phyloP scores from a whole-genome alignment of 805 yeast genomes.

The Sugiyamaella boreocaroliniensis region DNA sequence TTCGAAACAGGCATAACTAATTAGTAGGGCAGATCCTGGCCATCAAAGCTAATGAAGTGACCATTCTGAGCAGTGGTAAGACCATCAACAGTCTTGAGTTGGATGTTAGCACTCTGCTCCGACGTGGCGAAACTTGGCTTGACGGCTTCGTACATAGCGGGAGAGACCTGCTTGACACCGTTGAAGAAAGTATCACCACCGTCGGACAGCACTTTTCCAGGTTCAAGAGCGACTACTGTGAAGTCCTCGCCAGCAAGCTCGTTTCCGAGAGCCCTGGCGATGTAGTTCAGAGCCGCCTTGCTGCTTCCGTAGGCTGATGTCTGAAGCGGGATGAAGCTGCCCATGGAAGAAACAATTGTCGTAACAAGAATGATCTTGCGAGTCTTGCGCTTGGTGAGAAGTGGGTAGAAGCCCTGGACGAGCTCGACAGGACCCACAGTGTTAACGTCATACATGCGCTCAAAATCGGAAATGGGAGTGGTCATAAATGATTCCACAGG shows the following conservation, averaged over 20 bases:
- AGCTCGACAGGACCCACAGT: no score
- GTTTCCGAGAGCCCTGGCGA: background rate
- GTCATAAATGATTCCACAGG: no score
- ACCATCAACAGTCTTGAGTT: background rate
- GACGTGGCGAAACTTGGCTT: background rate
- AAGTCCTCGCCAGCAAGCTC: constrained; percentile 1
- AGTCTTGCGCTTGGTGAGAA: background rate
- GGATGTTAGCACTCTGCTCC: background rate
- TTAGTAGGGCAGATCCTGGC: constrained; percentile 1
- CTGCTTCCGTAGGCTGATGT: background rate
- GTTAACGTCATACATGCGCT: no score
- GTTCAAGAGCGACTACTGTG: background rate
- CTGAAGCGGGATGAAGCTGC: background rate
- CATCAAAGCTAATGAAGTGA: background rate
- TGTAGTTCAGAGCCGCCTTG: constrained; percentile 3
- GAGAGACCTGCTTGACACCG: constrained; percentile 1
- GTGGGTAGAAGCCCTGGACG: background rate
- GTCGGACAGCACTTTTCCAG: background rate
- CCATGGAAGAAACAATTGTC: constrained; percentile 1
- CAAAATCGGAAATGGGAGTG: no score
- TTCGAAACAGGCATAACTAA: no score
- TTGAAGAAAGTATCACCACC: background rate
- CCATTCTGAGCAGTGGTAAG: background rate
- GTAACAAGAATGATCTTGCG: background rate
- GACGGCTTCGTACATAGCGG: background rate